Evolutionary conservation across 1,284 basidiomycete genomes (phyloP).

Genomic region (Cryptococcus sp.): DNA sequence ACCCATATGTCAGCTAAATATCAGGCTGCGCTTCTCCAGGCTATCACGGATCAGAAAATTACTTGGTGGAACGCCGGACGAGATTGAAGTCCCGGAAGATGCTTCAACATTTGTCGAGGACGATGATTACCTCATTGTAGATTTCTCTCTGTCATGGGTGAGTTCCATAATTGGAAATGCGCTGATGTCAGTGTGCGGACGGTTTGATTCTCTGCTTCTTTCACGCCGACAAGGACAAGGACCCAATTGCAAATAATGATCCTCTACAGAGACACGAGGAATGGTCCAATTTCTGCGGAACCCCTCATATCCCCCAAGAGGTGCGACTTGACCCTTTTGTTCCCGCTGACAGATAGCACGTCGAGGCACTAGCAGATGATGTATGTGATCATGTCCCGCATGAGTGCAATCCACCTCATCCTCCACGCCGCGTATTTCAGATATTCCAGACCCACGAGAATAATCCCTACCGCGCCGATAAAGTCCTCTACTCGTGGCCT

Average conservation of each 20-base stretch:
- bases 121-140: slow-evolving; percentile 76
- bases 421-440: slow-evolving; percentile 46
- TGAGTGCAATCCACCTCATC: slow-evolving; percentile 25
- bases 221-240: slow-evolving; percentile 65
- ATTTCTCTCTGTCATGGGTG: slow-evolving; percentile 89
- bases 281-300: slow-evolving; percentile 96
- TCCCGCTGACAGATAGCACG: neutral
- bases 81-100: slow-evolving; percentile 48
- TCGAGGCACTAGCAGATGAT: slow-evolving; percentile 29
- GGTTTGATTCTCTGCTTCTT: slow-evolving; percentile 91
- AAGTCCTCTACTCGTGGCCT: slow-evolving; percentile 80
- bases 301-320: slow-evolving; percentile 51
- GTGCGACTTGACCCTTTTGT: slow-evolving; percentile 26
- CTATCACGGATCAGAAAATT: slow-evolving; percentile 49
- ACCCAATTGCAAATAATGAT: slow-evolving; percentile 71
- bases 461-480: slow-evolving; percentile 19
- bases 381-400: slow-evolving; percentile 23
- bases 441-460: slow-evolving; percentile 30
- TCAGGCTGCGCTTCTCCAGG: slow-evolving; percentile 52
- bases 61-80: slow-evolving; percentile 48
- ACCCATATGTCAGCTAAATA: neutral
- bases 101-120: slow-evolving; percentile 68
- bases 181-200: slow-evolving; percentile 58
- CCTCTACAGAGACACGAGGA: slow-evolving; percentile 62
- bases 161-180: slow-evolving; percentile 6